Evolutionary conservation across 305 asterid species (phyloP).

Genomic region (Coffea humblotiana): DNA sequence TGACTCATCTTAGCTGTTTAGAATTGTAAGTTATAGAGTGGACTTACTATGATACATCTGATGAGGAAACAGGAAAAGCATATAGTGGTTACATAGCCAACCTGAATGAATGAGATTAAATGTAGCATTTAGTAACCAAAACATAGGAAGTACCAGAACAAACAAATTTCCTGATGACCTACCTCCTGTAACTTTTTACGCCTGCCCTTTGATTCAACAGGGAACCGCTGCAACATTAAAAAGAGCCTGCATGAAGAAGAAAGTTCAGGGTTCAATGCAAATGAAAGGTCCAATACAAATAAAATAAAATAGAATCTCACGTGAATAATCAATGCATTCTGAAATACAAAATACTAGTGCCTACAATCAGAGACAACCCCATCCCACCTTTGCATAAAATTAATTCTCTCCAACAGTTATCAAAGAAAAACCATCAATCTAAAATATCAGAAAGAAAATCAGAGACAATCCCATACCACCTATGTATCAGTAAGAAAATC

Average conservation of each 20-base stretch:
- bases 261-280: constrained; percentile 1
- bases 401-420: neutral
- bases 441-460: neutral
- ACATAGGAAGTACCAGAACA: constrained; percentile 10
- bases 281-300: neutral
- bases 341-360: neutral
- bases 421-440: neutral
- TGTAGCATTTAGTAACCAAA: neutral
- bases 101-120: constrained; percentile 48
- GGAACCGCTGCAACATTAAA: constrained; percentile 87
- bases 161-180: constrained; percentile 8
- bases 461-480: no score
- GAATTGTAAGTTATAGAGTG: constrained; percentile 1
- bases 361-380: neutral
- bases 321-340: neutral
- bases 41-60: constrained; percentile 89
- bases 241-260: constrained; percentile 59
- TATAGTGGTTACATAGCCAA: constrained; percentile 96
- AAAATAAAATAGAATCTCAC: neutral
- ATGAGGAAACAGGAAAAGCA: constrained; percentile 87
- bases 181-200: constrained; percentile 98
- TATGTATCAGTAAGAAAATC: no score
- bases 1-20: constrained; percentile 10
- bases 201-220: constrained; percentile 96
- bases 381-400: neutral